Evolutionary conservation across 2,329 filamentous ascomycete genomes (phyloP).

Genomic region (Lojkania enalia): DNA sequence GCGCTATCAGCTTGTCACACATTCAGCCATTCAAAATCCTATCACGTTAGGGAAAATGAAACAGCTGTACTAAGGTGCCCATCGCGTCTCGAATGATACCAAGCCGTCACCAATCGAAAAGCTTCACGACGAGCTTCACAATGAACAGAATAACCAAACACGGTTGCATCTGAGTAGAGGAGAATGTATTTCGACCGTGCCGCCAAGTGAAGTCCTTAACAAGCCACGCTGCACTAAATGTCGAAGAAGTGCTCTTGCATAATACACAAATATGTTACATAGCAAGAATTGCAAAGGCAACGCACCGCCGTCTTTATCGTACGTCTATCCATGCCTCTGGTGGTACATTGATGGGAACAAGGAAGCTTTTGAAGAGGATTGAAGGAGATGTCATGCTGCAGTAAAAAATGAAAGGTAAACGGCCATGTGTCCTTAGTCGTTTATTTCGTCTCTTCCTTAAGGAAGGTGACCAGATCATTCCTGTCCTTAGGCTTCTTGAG

Average conservation of each 20-base stretch:
- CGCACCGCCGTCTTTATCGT: slow-evolving; percentile 37
- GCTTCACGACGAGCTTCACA: no score
- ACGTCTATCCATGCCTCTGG: slow-evolving; percentile 45
- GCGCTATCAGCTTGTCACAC: no score
- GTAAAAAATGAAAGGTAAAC: slow-evolving; percentile 13
- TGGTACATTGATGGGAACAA: slow-evolving; percentile 38
- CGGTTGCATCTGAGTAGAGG: slow-evolving; percentile 34
- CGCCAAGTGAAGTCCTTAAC: slow-evolving; percentile 41
- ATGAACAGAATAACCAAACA: no score
- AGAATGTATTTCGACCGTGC: slow-evolving; percentile 43
- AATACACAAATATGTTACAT: slow-evolving; percentile 44
- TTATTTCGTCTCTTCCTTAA: slow-evolving; percentile 72
- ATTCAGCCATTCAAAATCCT: no score
- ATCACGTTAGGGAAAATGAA: no score
- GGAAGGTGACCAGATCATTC: slow-evolving; percentile 94
- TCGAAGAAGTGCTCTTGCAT: slow-evolving; percentile 36
- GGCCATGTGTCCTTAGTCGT: slow-evolving; percentile 39
- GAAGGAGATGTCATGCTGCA: slow-evolving; percentile 19
- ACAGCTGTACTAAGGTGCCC: no score
- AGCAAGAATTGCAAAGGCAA: slow-evolving; percentile 24
- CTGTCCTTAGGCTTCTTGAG: slow-evolving; percentile 99
- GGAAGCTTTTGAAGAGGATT: slow-evolving; percentile 29
- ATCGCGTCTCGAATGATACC: no score
- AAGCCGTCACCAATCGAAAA: no score
- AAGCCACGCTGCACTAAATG: slow-evolving; percentile 39